These are phyloP conservation scores for Macrolepiota fuliginosa DNA, from an alignment of 768 basidiomycete species.

Conservation along the genomic window DNA sequence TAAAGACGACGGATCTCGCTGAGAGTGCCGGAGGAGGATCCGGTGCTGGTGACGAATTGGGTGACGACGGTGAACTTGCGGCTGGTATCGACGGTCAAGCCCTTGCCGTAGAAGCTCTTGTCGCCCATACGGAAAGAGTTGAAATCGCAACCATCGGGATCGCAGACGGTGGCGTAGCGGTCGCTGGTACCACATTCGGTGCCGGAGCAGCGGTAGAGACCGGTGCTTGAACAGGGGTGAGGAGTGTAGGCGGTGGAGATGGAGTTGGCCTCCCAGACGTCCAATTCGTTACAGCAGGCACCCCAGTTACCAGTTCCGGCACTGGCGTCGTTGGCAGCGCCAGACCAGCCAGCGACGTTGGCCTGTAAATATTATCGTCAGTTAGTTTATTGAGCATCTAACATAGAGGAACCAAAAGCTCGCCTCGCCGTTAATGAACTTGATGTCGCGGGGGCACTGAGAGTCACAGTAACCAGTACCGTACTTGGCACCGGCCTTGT, in stretches of 20 bases:
- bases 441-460: constrained; percentile 56
- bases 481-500: constrained; percentile 53
- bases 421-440: constrained; percentile 54
- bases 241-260: constrained; percentile 50
- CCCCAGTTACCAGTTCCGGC: constrained; percentile 23
- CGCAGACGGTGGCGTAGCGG: constrained; percentile 46
- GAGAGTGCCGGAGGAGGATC: constrained; percentile 44
- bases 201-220: constrained; percentile 41
- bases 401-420: constrained; percentile 11
- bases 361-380: background rate
- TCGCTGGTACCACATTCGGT: constrained; percentile 32
- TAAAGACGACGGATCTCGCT: constrained; percentile 55
- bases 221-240: constrained; percentile 42
- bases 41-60: constrained; percentile 50
- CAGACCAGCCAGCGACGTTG: constrained; percentile 14
- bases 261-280: constrained; percentile 59
- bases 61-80: constrained; percentile 50
- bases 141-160: constrained; percentile 60
- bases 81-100: constrained; percentile 30
- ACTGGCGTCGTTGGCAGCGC: constrained; percentile 21
- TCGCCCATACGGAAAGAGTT: constrained; percentile 59
- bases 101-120: constrained; percentile 44
- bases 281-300: constrained; percentile 40
- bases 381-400: background rate
- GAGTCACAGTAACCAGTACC: constrained; percentile 35